A percentile compares a stretch with the other conserved stretches of the same genome.
These are phyloP conservation scores for Calonectria pteridis DNA, from an alignment of 2,329 filamentous ascomycete genomes.

Conservation along the genomic window DNA sequence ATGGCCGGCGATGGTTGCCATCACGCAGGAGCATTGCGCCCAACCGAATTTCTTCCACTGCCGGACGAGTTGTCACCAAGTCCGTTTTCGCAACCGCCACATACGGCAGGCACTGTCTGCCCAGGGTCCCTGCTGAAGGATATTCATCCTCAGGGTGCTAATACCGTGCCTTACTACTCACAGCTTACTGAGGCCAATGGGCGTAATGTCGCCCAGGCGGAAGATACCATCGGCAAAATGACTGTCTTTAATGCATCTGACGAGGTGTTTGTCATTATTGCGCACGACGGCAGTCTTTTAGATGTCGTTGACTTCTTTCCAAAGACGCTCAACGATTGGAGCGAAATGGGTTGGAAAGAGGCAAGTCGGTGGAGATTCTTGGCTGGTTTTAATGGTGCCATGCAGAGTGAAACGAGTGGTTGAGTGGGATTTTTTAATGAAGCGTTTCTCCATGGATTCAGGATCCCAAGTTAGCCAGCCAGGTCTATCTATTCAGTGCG, in stretches of 20 bases:
- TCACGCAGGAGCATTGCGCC: neutral
- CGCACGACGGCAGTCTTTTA: conserved; percentile 10
- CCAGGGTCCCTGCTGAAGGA: neutral
- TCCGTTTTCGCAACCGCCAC: conserved; percentile 1
- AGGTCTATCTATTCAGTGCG: no score
- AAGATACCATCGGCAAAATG: conserved; percentile 4
- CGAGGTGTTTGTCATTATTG: conserved; percentile 11
- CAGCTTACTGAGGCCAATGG: neutral
- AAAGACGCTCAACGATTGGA: conserved; percentile 7
- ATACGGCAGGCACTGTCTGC: conserved; percentile 1
- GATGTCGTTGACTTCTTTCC: conserved; percentile 17
- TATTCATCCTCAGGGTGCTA: neutral
- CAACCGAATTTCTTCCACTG: neutral
- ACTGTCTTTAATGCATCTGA: conserved; percentile 7
- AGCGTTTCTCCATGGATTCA: no score
- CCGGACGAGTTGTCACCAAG: neutral
- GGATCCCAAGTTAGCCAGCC: no score
- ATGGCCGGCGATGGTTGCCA: conserved; percentile 14
- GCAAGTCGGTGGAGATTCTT: conserved; percentile 7
- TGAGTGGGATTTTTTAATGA: no score
- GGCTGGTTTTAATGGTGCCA: neutral
- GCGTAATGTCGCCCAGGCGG: conserved; percentile 1
- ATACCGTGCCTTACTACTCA: conserved; percentile 6
- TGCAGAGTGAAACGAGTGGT: no score
- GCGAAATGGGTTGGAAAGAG: conserved; percentile 15